Conservation (phyloP, 2,329 filamentous ascomycete species). For the Penicillium freii region DNA sequence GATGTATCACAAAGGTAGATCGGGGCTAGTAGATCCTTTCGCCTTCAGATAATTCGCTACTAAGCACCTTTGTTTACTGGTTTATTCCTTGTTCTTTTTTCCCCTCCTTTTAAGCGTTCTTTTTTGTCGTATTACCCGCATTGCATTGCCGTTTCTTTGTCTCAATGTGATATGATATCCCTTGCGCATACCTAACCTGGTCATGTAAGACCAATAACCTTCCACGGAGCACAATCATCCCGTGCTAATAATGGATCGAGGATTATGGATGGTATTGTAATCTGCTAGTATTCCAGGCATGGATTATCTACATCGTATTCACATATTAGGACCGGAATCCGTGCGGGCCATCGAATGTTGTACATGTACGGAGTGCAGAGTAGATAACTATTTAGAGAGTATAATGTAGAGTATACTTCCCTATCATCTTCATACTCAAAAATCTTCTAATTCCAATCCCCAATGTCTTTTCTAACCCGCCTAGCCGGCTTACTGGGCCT, state of each 20-base stretch:
- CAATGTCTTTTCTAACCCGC: slow-evolving; percentile 20
- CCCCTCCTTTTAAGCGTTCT: background rate
- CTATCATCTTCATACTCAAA: background rate
- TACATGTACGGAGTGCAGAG: background rate
- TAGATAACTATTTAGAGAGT: background rate
- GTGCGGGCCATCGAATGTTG: background rate
- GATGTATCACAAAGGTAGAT: slow-evolving; percentile 4
- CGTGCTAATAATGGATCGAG: background rate
- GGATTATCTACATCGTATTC: background rate
- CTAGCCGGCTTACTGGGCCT: slow-evolving; percentile 16
- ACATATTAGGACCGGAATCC: background rate
- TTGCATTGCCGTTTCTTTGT: background rate
- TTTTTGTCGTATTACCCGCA: background rate
- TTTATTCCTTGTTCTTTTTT: background rate
- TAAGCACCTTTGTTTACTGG: background rate
- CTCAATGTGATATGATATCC: background rate
- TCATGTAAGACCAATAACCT: background rate
- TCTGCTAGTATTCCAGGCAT: background rate
- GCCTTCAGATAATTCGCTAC: background rate
- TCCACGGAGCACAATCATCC: background rate
- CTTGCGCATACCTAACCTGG: background rate
- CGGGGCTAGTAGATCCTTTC: background rate
- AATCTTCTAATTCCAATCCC: background rate
- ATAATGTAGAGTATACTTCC: background rate
- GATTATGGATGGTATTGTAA: background rate